Conservation (phyloP, 129 eudicot species). For the Helichrysum umbraculigerum region DNA sequence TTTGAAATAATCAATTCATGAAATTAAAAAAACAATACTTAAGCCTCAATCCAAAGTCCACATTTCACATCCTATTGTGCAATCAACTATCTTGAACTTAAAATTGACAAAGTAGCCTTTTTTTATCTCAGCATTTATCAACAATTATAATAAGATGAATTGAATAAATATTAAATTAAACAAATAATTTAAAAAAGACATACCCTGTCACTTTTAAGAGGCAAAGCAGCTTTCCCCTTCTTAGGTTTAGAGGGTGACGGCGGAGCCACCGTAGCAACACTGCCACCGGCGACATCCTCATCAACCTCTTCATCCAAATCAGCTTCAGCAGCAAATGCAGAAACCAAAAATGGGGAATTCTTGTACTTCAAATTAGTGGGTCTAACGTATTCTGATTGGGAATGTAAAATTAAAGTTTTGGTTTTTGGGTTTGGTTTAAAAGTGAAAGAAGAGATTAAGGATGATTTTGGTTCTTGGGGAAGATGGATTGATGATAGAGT, state of each 20-base stretch:
- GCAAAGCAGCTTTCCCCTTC: slow-evolving; percentile 94
- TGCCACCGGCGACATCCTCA: slow-evolving; percentile 40
- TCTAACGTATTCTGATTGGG: slow-evolving; percentile 31
- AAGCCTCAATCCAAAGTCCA: not conserved
- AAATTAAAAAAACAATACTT: not conserved
- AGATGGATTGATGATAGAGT: slow-evolving; percentile 45
- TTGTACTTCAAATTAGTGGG: slow-evolving; percentile 30
- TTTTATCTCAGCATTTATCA: not conserved
- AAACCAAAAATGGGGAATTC: slow-evolving; percentile 37
- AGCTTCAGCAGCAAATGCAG: slow-evolving; percentile 61
- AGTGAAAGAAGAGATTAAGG: slow-evolving; percentile 37
- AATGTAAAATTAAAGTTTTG: slow-evolving; percentile 41
- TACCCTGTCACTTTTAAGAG: slow-evolving; percentile 88
- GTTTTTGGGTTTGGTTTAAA: slow-evolving; percentile 47
- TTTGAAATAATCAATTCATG: not conserved
- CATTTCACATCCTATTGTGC: not conserved
- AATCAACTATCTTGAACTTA: slow-evolving; percentile 17
- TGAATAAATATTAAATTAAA: not conserved
- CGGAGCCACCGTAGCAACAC: slow-evolving; percentile 36
- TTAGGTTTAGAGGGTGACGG: slow-evolving; percentile 55
- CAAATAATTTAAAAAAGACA: not conserved
- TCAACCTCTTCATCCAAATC: slow-evolving; percentile 51
- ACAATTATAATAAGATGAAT: not conserved
- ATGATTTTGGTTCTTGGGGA: slow-evolving; percentile 42
- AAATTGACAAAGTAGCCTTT: not conserved